Evolutionary conservation across 31 red algal species (phyloP).

Genomic region (Endocladia muricata): DNA sequence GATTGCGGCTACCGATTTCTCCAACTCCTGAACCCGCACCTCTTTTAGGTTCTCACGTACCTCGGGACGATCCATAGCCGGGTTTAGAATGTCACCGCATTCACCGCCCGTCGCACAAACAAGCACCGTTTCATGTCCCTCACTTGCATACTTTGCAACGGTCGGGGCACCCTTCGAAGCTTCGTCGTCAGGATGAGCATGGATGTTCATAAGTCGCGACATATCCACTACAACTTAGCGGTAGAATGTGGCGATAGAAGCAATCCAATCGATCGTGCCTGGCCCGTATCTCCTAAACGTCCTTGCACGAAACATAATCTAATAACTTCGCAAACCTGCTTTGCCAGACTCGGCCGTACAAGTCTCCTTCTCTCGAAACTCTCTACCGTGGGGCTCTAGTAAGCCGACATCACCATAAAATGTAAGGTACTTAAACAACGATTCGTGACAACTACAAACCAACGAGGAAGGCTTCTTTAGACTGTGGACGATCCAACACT

Average conservation of each 20-base stretch:
- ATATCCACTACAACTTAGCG: not conserved
- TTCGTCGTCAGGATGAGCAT: constrained; percentile 9
- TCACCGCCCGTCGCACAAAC: not conserved
- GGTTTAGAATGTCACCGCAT: not conserved
- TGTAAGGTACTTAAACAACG: too few species aligned
- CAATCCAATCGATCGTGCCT: not conserved
- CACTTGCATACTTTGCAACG: not conserved
- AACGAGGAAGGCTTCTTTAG: too few species aligned
- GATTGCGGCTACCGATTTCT: not conserved
- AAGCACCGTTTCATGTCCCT: not conserved
- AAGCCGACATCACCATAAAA: too few species aligned
- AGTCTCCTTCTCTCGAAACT: too few species aligned
- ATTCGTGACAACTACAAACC: too few species aligned
- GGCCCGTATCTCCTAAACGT: too few species aligned
- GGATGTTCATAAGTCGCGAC: not conserved
- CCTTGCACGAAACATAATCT: too few species aligned
- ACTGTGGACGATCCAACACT: too few species aligned
- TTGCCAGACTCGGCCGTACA: too few species aligned
- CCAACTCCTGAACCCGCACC: not conserved
- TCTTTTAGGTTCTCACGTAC: not conserved
- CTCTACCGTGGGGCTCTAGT: too few species aligned
- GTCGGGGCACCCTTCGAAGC: constrained; percentile 2
- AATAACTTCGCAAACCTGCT: too few species aligned
- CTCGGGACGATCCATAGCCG: not conserved
- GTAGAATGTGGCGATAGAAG: not conserved